Evolutionary conservation across 768 basidiomycete species (phyloP).

Genomic region (Boletus tylopilopsis): DNA sequence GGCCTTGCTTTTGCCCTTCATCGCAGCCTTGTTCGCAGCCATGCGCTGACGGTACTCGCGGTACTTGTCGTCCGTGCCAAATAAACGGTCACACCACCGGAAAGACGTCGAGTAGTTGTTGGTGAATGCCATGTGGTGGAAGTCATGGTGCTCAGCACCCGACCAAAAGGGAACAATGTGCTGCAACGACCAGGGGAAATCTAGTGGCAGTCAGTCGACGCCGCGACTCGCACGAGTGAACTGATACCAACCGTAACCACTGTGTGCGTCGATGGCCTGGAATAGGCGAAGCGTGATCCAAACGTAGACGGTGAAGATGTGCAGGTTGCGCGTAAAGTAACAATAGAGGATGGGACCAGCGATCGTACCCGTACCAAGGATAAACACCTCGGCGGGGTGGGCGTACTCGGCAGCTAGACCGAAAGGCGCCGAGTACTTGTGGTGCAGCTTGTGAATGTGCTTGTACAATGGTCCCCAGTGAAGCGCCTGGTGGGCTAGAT

Average conservation of each 20-base stretch:
- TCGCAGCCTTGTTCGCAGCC: constrained; percentile 52
- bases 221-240: not conserved
- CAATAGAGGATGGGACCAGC: constrained; percentile 85
- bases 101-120: constrained; percentile 95
- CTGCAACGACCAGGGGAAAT: constrained; percentile 97
- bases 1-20: constrained; percentile 51
- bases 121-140: constrained; percentile 95
- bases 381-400: constrained; percentile 94
- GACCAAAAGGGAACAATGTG: constrained; percentile 95
- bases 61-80: constrained; percentile 92
- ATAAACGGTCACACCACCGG: constrained; percentile 87
- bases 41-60: constrained; percentile 70
- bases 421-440: constrained; percentile 96
- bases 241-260: constrained; percentile 73
- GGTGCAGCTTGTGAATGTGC: constrained; percentile 95
- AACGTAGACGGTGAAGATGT: constrained; percentile 89
- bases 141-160: constrained; percentile 96
- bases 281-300: constrained; percentile 94
- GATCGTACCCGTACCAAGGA: constrained; percentile 90
- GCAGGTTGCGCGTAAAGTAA: constrained; percentile 65
- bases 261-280: constrained; percentile 97
- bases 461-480: constrained; percentile 85
- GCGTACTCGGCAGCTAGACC: constrained; percentile 98
- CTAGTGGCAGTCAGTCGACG: constrained; percentile 31
- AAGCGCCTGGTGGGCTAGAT: constrained; percentile 79